Evolutionary conservation across 192 early-diverging fungal species (phyloP).

Genomic region (Backusella mclennaniae): DNA sequence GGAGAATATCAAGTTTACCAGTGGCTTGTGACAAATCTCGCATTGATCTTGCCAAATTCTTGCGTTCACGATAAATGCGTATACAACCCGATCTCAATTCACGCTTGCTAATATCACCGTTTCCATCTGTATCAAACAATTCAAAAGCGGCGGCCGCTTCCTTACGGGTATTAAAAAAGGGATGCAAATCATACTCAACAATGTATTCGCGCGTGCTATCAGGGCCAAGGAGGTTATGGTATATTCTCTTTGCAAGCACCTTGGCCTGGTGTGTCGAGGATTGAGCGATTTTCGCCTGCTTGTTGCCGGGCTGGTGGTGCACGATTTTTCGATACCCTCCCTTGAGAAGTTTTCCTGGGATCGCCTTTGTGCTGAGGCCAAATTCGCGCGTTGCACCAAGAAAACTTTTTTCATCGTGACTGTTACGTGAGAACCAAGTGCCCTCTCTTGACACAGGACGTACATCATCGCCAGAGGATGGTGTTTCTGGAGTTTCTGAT

Average conservation of each 20-base stretch:
- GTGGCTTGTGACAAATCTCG: slow-evolving; percentile 82
- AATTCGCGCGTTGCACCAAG: slow-evolving; percentile 12
- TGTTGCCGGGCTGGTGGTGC: neutral
- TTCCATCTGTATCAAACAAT: slow-evolving; percentile 88
- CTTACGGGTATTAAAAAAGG: slow-evolving; percentile 69
- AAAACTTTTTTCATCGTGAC: slow-evolving; percentile 14
- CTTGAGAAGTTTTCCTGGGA: slow-evolving; percentile 17
- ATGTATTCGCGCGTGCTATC: slow-evolving; percentile 54
- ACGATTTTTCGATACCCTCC: slow-evolving; percentile 11
- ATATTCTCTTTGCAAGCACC: slow-evolving; percentile 32
- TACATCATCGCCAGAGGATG: neutral
- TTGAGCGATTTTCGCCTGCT: neutral
- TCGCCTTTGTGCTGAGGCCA: neutral
- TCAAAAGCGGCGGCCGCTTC: slow-evolving; percentile 81
- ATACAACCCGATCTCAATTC: slow-evolving; percentile 81
- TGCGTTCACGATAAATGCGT: slow-evolving; percentile 79
- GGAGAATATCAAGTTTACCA: slow-evolving; percentile 71
- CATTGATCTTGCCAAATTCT: slow-evolving; percentile 66
- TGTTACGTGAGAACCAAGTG: slow-evolving; percentile 15
- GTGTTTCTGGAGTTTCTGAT: neutral
- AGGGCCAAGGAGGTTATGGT: slow-evolving; percentile 18
- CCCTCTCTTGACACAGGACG: slow-evolving; percentile 7
- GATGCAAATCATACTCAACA: slow-evolving; percentile 68
- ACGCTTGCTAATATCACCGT: slow-evolving; percentile 78
- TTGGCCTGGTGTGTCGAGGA: slow-evolving; percentile 30